Evolutionary conservation across 148 eudicot genomes (phyloP).

Genomic region (Chenopodium suecicum): DNA sequence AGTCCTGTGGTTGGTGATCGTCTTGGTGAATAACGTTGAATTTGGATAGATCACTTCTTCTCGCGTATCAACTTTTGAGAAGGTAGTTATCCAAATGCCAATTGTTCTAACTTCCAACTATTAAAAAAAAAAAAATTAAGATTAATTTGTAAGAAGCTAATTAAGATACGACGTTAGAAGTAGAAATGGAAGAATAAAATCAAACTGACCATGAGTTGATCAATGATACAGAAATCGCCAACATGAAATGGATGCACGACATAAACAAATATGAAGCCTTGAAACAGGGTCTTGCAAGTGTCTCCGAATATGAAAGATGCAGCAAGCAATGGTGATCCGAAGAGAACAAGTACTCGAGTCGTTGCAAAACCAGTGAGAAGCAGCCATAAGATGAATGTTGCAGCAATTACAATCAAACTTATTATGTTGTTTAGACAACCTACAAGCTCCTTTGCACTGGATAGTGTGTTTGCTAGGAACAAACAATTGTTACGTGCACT

Average conservation of each 20-base stretch:
- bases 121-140: too few relatives aligned
- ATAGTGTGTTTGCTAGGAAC: background rate
- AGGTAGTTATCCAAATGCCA: slow-evolving; percentile 24
- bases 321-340: too few relatives aligned
- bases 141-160: too few relatives aligned
- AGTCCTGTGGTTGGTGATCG: slow-evolving; percentile 15
- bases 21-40: background rate
- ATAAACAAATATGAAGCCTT: background rate
- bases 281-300: background rate
- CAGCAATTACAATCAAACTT: background rate
- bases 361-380: too few relatives aligned
- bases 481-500: too few relatives aligned
- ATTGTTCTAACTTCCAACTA: slow-evolving; percentile 14
- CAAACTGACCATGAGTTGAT: too few relatives aligned
- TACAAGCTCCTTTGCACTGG: background rate
- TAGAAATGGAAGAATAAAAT: too few relatives aligned
- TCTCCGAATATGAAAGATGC: background rate
- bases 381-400: background rate
- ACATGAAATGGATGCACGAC: slow-evolving; percentile 1
- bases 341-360: too few relatives aligned
- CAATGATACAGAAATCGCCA: background rate
- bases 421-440: background rate
- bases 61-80: background rate
- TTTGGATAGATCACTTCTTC: slow-evolving; percentile 19
- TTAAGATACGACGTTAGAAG: too few relatives aligned